Percentiles rank a stretch among this genome's conserved stretches.
Conservation (phyloP, 2,329 filamentous ascomycete species). For the Sporothrix inflata region DNA sequence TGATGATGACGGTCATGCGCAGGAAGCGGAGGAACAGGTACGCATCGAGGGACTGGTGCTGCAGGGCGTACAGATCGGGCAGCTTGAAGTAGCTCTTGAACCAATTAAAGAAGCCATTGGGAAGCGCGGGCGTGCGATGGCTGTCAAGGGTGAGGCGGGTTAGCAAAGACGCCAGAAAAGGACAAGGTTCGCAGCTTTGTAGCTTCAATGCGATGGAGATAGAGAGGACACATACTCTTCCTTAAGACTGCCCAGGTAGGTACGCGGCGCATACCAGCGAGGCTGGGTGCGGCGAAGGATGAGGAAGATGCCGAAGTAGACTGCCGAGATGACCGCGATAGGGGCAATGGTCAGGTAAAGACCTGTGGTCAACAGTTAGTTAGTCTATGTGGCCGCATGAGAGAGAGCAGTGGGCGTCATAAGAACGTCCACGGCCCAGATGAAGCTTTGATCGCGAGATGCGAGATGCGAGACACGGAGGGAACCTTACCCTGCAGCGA, state of each 20-base stretch:
- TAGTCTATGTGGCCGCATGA: neutral
- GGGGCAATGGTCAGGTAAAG: constrained; percentile 50
- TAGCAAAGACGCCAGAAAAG: neutral
- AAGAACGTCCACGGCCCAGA: neutral
- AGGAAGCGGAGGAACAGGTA: constrained; percentile 90
- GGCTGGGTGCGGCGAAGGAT: constrained; percentile 50
- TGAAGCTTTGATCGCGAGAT: neutral
- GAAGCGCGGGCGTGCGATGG: constrained; percentile 62
- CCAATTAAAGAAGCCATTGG: constrained; percentile 69
- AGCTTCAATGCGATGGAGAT: neutral
- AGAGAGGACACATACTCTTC: constrained; percentile 41
- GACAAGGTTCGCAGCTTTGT: neutral
- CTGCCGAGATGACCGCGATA: constrained; percentile 43
- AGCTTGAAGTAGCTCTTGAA: constrained; percentile 67
- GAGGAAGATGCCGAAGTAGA: constrained; percentile 52
- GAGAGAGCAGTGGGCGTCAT: no score
- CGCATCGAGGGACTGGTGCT: constrained; percentile 89
- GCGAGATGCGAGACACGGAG: neutral
- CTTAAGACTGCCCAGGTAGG: constrained; percentile 52
- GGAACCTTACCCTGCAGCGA: constrained; percentile 32
- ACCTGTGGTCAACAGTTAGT: constrained; percentile 35
- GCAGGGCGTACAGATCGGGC: constrained; percentile 77
- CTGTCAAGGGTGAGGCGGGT: constrained; percentile 38
- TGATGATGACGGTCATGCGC: constrained; percentile 74
- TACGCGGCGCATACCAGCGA: constrained; percentile 55